Evolutionary conservation across 2,329 filamentous ascomycete genomes (phyloP).

Genomic region (Scedosporium aurantiacum): DNA sequence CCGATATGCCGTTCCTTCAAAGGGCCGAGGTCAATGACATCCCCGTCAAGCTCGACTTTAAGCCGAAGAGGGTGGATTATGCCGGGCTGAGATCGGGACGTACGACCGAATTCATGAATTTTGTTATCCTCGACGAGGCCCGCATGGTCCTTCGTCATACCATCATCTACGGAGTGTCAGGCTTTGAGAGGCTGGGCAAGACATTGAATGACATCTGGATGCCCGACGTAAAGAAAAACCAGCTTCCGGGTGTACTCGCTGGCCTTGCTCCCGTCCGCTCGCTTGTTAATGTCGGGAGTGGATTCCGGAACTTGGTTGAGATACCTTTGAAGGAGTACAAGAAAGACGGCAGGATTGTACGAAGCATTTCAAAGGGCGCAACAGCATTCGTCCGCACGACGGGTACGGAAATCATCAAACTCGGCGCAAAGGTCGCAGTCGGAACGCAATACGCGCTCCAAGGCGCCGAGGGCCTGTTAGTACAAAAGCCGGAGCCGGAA

Average conservation of each 20-base stretch:
- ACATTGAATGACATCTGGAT: slow-evolving; percentile 95
- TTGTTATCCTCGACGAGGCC: slow-evolving; percentile 80
- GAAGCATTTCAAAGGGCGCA: slow-evolving; percentile 85
- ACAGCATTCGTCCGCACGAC: slow-evolving; percentile 86
- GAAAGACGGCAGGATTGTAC: slow-evolving; percentile 85
- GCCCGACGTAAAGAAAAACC: slow-evolving; percentile 80
- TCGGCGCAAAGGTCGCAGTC: slow-evolving; percentile 88
- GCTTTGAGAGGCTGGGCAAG: slow-evolving; percentile 81
- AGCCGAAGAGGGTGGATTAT: slow-evolving; percentile 96
- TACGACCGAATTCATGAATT: slow-evolving; percentile 98
- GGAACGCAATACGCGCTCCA: slow-evolving; percentile 91
- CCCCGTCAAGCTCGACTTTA: slow-evolving; percentile 81
- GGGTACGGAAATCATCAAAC: slow-evolving; percentile 82
- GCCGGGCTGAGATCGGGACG: slow-evolving; percentile 82
- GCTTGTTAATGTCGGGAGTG: slow-evolving; percentile 80
- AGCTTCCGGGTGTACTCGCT: slow-evolving; percentile 78
- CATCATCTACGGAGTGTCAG: slow-evolving; percentile 84
- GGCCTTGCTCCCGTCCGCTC: slow-evolving; percentile 84
- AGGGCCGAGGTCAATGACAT: slow-evolving; percentile 78
- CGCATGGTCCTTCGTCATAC: slow-evolving; percentile 78
- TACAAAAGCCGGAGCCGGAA: slow-evolving; percentile 26
- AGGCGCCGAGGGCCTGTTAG: slow-evolving; percentile 72
- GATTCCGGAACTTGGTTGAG: slow-evolving; percentile 75
- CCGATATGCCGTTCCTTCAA: slow-evolving; percentile 78
- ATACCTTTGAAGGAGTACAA: slow-evolving; percentile 86